Conservation (phyloP, 306 rosid genomes). For the Ziziphus jujuba region DNA sequence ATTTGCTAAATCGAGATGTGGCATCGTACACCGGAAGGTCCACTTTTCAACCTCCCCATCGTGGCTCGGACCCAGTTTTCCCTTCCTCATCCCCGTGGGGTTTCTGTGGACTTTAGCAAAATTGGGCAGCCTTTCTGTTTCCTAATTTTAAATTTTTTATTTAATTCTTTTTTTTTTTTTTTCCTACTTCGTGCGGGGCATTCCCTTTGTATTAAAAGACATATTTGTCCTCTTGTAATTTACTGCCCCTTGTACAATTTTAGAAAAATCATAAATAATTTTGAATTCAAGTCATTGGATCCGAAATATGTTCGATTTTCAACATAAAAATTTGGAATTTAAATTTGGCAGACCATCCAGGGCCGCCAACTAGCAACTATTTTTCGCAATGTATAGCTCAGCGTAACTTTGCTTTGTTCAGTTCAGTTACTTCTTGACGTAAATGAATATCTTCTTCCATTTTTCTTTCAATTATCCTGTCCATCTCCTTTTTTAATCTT, state of each 20-base stretch:
- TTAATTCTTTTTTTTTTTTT: neutral
- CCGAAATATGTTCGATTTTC: too few relatives aligned
- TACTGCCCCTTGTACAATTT: too few relatives aligned
- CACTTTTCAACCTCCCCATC: constrained; percentile 1
- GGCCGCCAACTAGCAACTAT: too few relatives aligned
- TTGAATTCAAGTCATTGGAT: neutral
- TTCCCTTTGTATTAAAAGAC: constrained; percentile 6
- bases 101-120: constrained; percentile 36
- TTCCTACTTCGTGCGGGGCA: constrained; percentile 31
- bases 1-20: constrained; percentile 45
- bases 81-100: constrained; percentile 50
- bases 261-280: neutral
- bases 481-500: too few relatives aligned
- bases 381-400: too few relatives aligned
- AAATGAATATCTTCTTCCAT: too few relatives aligned
- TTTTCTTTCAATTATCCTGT: too few relatives aligned
- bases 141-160: too few relatives aligned
- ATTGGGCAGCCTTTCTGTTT: constrained; percentile 27
- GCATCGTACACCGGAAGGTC: constrained; percentile 23
- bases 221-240: constrained; percentile 11
- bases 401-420: too few relatives aligned
- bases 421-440: too few relatives aligned
- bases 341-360: too few relatives aligned
- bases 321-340: too few relatives aligned
- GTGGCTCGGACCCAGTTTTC: constrained; percentile 31